phyloP scores from a whole-genome alignment of 441 rosid genomes.

The Rhodomyrtus psidioides region DNA sequence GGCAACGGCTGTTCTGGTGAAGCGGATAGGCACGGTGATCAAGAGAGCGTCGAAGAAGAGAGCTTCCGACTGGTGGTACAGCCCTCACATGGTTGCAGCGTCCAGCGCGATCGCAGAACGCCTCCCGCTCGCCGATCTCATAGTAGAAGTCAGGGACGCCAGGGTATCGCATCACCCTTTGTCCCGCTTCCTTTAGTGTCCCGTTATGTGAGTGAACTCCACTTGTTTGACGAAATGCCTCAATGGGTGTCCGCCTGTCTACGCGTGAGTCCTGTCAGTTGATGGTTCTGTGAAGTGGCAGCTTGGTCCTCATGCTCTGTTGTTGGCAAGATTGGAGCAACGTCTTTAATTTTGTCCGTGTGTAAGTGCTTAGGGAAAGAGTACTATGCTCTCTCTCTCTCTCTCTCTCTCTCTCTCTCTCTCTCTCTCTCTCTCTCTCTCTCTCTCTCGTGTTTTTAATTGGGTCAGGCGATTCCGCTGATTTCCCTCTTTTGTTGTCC shows the following conservation, averaged over 20 bases:
- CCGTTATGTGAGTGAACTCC: background rate
- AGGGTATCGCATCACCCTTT: constrained; percentile 27
- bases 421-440: too few relatives aligned
- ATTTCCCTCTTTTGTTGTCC: background rate
- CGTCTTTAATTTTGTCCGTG: background rate
- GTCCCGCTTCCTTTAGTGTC: too few relatives aligned
- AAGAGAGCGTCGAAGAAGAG: constrained; percentile 14
- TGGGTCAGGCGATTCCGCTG: background rate
- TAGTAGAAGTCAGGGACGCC: constrained; percentile 60
- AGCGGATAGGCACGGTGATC: constrained; percentile 36
- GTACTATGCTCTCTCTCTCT: background rate
- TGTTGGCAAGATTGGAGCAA: background rate
- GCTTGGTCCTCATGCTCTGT: background rate
- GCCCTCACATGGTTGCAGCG: constrained; percentile 60
- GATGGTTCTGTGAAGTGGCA: background rate
- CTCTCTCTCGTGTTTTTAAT: background rate
- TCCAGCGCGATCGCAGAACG: constrained; percentile 53
- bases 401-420: too few relatives aligned
- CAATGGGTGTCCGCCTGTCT: background rate
- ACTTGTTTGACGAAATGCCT: constrained; percentile 21
- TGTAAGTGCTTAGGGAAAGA: background rate
- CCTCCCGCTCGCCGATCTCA: constrained; percentile 46
- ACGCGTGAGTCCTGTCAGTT: background rate
- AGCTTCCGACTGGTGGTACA: constrained; percentile 37
- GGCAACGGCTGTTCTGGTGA: constrained; percentile 13